Base-by-base conservation (phyloP, 352 stramenopile genomes). In the Stephanocyclus meneghinianus region DNA sequence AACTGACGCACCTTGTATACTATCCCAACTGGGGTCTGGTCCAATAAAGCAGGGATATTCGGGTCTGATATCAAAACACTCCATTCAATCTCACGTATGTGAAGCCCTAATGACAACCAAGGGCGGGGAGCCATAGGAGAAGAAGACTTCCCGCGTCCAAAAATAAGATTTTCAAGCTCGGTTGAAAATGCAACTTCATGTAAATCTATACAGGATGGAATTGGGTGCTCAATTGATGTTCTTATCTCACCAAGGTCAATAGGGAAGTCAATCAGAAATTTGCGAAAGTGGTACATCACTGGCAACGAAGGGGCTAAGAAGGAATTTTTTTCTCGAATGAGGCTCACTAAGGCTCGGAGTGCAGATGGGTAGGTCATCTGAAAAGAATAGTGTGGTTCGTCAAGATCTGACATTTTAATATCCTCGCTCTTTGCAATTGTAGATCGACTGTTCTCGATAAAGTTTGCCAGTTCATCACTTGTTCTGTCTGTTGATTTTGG, bases 1-100 rank as follows among this genome's bases (percentile, higher is more conserved):
- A 57, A 67, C 9, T 18, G 40, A 10, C 56, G 50, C 57, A 71
- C 74, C 74, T 74, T 78, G 18, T 74, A 83, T n/a, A 76, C 42
- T 3, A 83, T 70, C 60, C 76, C 76, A 56, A 77, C 48, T 56
- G 53, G 48, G 21, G 53, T 57, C 26, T 64, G 59, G 55, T 83
- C 45, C 2, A 15, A 30, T 29, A 78, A 70, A 37, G 30, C 26
- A 26, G 76, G 48, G 10, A 74, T 13, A 0, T 72, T 40, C 13
- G 21, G 16, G 45, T 76, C 50, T 51, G 53, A n/a, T 35, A 18
- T 18, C 13, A 66, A n/a, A 26, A 75, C 73, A 53, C 26, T 45
- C 73, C 74, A 82, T 67, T 82, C 53, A 11, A 76, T 18, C 13
- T 48, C 53, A 8, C 45, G 8, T 48, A 48, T 44, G n/a, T 71